Percentiles rank a stretch among this genome's conserved stretches.
Evolutionary conservation across 139 green algal species (phyloP).

Genomic region (Limnomonas spitsbergensis): DNA sequence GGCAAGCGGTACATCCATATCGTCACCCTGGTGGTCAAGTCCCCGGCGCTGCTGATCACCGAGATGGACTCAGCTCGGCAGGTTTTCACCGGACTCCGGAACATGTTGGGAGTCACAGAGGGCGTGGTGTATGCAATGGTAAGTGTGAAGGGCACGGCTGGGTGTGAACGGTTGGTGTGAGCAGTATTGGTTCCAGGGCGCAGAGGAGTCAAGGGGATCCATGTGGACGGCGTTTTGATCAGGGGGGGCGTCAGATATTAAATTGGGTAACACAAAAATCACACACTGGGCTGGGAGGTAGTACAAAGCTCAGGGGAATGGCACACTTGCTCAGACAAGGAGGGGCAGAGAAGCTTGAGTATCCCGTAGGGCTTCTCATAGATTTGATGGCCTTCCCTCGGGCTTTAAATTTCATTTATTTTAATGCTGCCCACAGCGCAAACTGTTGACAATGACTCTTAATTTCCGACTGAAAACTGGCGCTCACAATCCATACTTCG

Average conservation of each 20-base stretch:
- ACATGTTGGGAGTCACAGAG: not conserved
- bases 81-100: not conserved
- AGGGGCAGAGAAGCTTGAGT: too few species aligned
- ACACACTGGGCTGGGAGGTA: not conserved
- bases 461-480: too few species aligned
- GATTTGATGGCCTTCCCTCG: too few species aligned
- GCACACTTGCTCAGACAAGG: not conserved
- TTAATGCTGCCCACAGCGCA: too few species aligned
- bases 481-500: too few species aligned
- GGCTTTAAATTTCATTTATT: too few species aligned
- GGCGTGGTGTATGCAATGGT: slow-evolving; percentile 17
- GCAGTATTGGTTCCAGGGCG: not conserved
- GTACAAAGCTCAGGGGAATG: not conserved
- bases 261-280: not conserved
- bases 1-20: not conserved
- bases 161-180: not conserved
- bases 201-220: not conserved
- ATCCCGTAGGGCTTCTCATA: too few species aligned
- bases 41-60: not conserved
- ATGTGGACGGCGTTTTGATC: not conserved
- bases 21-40: not conserved
- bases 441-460: too few species aligned
- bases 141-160: not conserved
- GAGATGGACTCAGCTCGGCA: not conserved
- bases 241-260: not conserved